Percentiles rank a stretch among this genome's conserved stretches.
These are phyloP conservation scores for Aureobasidium uvarum DNA, from an alignment of 2,329 filamentous ascomycete genomes.

Conservation along the genomic window DNA sequence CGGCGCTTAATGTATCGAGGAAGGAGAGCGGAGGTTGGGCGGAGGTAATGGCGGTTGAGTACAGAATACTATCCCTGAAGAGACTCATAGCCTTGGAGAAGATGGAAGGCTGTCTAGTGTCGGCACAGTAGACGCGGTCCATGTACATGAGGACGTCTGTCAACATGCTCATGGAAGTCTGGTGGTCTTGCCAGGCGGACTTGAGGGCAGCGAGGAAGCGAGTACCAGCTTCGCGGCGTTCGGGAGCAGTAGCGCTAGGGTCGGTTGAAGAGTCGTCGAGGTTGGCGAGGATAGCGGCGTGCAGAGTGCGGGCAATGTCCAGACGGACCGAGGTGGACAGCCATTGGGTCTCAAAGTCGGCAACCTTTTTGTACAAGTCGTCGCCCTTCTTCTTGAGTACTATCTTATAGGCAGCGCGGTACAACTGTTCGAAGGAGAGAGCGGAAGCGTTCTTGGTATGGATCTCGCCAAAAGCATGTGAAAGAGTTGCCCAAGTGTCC, in stretches of 20 bases:
- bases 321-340: slow-evolving; percentile 70
- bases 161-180: slow-evolving; percentile 90
- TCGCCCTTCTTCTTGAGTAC: slow-evolving; percentile 85
- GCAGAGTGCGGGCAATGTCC: slow-evolving; percentile 68
- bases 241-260: slow-evolving; percentile 63
- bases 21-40: slow-evolving; percentile 54
- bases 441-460: slow-evolving; percentile 87
- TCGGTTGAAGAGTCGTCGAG: slow-evolving; percentile 38
- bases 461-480: slow-evolving; percentile 77
- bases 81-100: slow-evolving; percentile 81
- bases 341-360: slow-evolving; percentile 78
- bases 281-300: slow-evolving; percentile 49
- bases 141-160: slow-evolving; percentile 97
- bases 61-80: slow-evolving; percentile 82
- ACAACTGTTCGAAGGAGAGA: slow-evolving; percentile 92
- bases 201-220: slow-evolving; percentile 75
- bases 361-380: slow-evolving; percentile 75
- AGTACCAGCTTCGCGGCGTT: slow-evolving; percentile 77
- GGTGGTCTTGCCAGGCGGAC: slow-evolving; percentile 82
- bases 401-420: slow-evolving; percentile 90
- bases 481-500: slow-evolving; percentile 74
- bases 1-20: slow-evolving; percentile 71
- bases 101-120: slow-evolving; percentile 71
- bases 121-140: slow-evolving; percentile 77
- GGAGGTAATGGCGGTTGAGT: slow-evolving; percentile 51